Evolutionary conservation across 441 rosid species (phyloP).

Genomic region (Erodium moschatum): DNA sequence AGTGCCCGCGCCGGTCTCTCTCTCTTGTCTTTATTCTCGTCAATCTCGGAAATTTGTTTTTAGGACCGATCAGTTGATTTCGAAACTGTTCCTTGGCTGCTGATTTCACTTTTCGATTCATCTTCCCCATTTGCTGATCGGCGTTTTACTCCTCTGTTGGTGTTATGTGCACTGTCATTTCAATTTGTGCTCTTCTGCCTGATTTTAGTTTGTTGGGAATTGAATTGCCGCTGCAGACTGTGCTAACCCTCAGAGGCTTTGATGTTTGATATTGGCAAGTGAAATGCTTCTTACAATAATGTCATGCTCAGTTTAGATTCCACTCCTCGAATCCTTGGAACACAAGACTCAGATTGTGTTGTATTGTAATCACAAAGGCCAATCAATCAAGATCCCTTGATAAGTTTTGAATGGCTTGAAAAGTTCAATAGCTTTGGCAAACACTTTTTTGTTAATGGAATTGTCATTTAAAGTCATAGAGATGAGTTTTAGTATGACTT

Average conservation of each 20-base stretch:
- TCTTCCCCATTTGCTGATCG: neutral
- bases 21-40: neutral
- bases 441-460: neutral
- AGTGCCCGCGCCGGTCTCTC: slow-evolving; percentile 82
- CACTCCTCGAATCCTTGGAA: neutral
- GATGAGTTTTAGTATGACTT: neutral
- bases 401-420: too few relatives aligned
- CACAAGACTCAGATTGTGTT: neutral
- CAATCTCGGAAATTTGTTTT: too few relatives aligned
- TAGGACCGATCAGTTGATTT: too few relatives aligned
- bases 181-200: neutral
- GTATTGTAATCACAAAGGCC: too few relatives aligned
- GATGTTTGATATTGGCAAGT: too few relatives aligned
- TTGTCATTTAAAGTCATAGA: neutral
- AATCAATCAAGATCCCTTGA: too few relatives aligned
- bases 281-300: neutral
- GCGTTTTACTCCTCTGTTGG: neutral
- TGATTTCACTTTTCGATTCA: neutral
- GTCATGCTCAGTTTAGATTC: neutral
- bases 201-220: neutral
- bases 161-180: too few relatives aligned
- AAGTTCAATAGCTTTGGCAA: too few relatives aligned
- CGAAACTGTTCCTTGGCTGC: too few relatives aligned
- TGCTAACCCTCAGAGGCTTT: neutral
- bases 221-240: neutral